phyloP scores from a whole-genome alignment of 148 eudicot species.

The Cornus kousa region DNA sequence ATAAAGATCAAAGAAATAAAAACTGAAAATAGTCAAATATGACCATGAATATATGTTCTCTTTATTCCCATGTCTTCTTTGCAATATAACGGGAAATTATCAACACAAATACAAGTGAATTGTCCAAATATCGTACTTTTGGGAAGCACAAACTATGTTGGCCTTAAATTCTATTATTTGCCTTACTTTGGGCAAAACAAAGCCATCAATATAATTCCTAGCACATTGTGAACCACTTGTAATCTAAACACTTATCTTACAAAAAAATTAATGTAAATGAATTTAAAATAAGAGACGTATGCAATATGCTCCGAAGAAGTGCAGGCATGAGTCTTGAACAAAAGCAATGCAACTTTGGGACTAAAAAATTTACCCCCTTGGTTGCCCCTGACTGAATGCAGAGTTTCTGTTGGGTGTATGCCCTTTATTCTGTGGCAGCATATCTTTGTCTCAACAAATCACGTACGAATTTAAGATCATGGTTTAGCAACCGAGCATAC shows the following conservation, averaged over 20 bases:
- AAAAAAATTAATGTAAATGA: not conserved
- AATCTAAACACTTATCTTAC: not conserved
- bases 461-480: too few species aligned
- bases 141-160: too few species aligned
- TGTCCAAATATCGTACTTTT: too few species aligned
- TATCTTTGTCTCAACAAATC: not conserved
- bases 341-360: not conserved
- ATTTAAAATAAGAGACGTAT: not conserved
- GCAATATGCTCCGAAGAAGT: not conserved
- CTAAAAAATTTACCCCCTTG: not conserved
- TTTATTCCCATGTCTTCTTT: too few species aligned
- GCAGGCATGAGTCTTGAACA: not conserved
- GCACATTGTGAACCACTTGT: not conserved
- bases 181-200: too few species aligned
- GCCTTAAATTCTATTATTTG: too few species aligned
- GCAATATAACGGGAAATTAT: too few species aligned
- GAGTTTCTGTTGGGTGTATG: not conserved
- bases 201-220: too few species aligned
- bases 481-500: not conserved
- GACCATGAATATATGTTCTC: too few species aligned
- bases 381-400: not conserved
- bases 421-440: not conserved
- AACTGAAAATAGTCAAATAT: too few species aligned
- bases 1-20: too few species aligned
- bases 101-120: too few species aligned